Evolutionary conservation across 1,284 basidiomycete genomes (phyloP).

Genomic region (Moesziomyces sp.): DNA sequence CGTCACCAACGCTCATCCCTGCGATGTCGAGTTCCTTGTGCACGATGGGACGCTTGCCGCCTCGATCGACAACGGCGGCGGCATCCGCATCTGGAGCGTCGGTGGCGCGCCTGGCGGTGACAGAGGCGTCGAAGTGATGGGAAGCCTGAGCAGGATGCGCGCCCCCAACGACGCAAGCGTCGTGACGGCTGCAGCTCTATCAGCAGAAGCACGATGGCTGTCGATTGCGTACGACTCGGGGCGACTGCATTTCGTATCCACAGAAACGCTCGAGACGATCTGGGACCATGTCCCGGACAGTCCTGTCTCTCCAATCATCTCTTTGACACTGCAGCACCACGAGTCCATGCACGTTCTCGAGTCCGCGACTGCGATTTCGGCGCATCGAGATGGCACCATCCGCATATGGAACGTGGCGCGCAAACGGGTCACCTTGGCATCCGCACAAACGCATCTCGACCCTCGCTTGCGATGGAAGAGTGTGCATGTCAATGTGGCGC

Average conservation of each 20-base stretch:
- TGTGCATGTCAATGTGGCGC: constrained; percentile 4
- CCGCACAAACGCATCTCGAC: constrained; percentile 25
- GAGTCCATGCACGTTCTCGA: constrained; percentile 34
- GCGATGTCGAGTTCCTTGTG: constrained; percentile 84
- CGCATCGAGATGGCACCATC: constrained; percentile 46
- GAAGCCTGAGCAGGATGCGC: constrained; percentile 14
- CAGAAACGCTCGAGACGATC: constrained; percentile 20
- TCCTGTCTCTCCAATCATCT: constrained; percentile 13
- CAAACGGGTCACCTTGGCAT: constrained; percentile 11
- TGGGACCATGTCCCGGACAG: constrained; percentile 16
- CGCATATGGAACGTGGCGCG: constrained; percentile 27
- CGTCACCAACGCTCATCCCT: constrained; percentile 79
- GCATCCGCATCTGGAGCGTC: constrained; percentile 35
- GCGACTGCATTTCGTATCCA: constrained; percentile 72
- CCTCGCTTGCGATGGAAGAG: constrained; percentile 29
- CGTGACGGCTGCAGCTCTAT: constrained; percentile 43
- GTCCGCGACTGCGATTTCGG: constrained; percentile 24
- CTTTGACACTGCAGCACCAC: constrained; percentile 31
- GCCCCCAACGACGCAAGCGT: constrained; percentile 12
- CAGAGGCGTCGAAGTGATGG: constrained; percentile 7
- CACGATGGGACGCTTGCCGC: constrained; percentile 77
- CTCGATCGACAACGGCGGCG: constrained; percentile 78
- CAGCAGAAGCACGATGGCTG: constrained; percentile 69
- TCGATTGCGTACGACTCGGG: constrained; percentile 76
- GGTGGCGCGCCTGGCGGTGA: constrained; percentile 1